Conservation (phyloP, 1,284 basidiomycete species). For the Marasmius tenuissimus region DNA sequence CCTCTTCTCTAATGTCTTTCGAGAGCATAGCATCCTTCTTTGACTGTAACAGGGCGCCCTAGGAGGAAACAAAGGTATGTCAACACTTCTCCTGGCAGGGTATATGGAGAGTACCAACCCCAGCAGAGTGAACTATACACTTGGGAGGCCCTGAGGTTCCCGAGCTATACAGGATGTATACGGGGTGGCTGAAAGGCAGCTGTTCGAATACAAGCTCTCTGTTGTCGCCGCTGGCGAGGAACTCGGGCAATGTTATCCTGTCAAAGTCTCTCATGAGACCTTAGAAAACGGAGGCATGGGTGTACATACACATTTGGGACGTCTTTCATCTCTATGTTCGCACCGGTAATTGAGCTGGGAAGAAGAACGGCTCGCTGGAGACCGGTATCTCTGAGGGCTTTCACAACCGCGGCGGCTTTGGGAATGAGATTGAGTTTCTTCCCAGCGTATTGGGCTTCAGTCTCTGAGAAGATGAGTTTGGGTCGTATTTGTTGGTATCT, state of each 20-base stretch:
- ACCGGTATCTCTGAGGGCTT: conserved; percentile 44
- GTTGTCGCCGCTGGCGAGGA: conserved; percentile 46
- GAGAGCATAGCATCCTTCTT: not conserved
- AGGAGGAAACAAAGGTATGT: not conserved
- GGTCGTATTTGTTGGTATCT: conserved; percentile 68
- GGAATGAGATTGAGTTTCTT: conserved; percentile 51
- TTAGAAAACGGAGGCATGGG: not conserved
- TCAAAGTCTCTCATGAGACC: not conserved
- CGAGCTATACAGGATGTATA: conserved; percentile 86
- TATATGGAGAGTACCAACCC: conserved; percentile 52
- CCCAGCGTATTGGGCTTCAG: conserved; percentile 58
- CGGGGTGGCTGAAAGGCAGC: conserved; percentile 79
- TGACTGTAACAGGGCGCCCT: not conserved
- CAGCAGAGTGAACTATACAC: conserved; percentile 82
- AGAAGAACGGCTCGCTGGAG: conserved; percentile 52
- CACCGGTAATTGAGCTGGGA: conserved; percentile 51
- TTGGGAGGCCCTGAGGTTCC: conserved; percentile 85
- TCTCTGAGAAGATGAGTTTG: conserved; percentile 64
- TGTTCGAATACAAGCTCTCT: conserved; percentile 60
- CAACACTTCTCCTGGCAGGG: too few species aligned
- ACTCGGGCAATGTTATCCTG: conserved; percentile 47
- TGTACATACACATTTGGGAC: conserved; percentile 36
- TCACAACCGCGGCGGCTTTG: conserved; percentile 51
- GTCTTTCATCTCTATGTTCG: conserved; percentile 21
- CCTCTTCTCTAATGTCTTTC: not conserved